Percentiles rank a stretch among this genome's conserved stretches.
Evolutionary conservation across 805 yeast genomes (phyloP).

Genomic region (Candida alai): DNA sequence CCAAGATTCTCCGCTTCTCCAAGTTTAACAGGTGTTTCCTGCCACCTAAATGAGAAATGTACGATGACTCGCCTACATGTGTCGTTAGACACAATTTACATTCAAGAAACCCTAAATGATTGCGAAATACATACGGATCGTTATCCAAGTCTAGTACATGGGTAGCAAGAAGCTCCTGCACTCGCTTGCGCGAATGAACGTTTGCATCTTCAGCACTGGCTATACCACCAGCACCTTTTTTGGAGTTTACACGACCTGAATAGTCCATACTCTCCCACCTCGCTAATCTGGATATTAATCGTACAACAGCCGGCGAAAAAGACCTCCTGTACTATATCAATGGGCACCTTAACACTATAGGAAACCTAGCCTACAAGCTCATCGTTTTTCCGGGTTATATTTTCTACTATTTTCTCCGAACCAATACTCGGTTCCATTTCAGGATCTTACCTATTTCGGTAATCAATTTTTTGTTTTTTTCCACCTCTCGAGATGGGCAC

Average conservation of each 20-base stretch:
- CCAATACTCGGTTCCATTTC: no score
- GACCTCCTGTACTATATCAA: no score
- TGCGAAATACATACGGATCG: slow-evolving; percentile 82
- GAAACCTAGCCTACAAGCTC: no score
- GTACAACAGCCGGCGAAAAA: no score
- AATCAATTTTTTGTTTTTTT: no score
- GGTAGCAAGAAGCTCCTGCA: slow-evolving; percentile 55
- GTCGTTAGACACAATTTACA: slow-evolving; percentile 82
- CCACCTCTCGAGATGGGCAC: no score
- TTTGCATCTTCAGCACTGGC: slow-evolving; percentile 72
- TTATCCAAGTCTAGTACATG: slow-evolving; percentile 49
- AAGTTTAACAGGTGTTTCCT: slow-evolving; percentile 75
- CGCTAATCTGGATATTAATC: no score
- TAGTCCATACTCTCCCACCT: slow-evolving; percentile 60
- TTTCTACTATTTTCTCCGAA: no score
- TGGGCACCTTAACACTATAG: no score
- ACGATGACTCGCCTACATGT: slow-evolving; percentile 77
- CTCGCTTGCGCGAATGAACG: slow-evolving; percentile 62
- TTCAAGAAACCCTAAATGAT: slow-evolving; percentile 80
- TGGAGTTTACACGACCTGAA: slow-evolving; percentile 84
- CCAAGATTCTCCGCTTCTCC: slow-evolving; percentile 48
- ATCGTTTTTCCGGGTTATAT: no score
- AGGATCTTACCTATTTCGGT: no score
- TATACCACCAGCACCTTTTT: slow-evolving; percentile 87
- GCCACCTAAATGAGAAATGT: slow-evolving; percentile 81